Conservation (phyloP, 2,329 filamentous ascomycete species). For the Knoxdaviesia capensis region DNA sequence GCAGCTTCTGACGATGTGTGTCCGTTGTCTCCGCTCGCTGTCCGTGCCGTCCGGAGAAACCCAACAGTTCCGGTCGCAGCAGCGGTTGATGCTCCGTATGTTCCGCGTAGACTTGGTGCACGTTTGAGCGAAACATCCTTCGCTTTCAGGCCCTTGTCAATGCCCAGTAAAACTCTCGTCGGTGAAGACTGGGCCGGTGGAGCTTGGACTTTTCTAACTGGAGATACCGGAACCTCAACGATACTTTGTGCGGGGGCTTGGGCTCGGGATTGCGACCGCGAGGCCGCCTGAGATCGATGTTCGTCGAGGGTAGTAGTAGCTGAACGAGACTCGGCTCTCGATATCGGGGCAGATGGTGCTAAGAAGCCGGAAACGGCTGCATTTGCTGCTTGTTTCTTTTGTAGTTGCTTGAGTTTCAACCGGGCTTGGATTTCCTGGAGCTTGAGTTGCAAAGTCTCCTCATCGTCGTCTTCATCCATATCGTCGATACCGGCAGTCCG, state of each 20-base stretch:
- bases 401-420: slow-evolving; percentile 70
- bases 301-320: too few relatives aligned
- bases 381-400: slow-evolving; percentile 32
- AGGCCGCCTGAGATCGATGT: background rate
- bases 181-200: slow-evolving; percentile 47
- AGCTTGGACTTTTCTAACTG: slow-evolving; percentile 40
- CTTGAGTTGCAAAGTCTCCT: slow-evolving; percentile 74
- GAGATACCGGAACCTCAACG: slow-evolving; percentile 57
- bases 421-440: slow-evolving; percentile 77
- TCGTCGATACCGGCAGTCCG: slow-evolving; percentile 15
- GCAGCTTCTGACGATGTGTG: too few relatives aligned
- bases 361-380: background rate
- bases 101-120: slow-evolving; percentile 27
- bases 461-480: slow-evolving; percentile 54
- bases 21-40: too few relatives aligned
- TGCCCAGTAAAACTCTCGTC: slow-evolving; percentile 60
- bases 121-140: slow-evolving; percentile 71
- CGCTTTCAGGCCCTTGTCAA: slow-evolving; percentile 70
- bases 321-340: too few relatives aligned
- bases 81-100: too few relatives aligned
- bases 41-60: too few relatives aligned
- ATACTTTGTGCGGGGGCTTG: slow-evolving; percentile 11
- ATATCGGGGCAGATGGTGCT: too few relatives aligned
- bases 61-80: too few relatives aligned
- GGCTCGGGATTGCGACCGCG: slow-evolving; percentile 2